Percentiles rank a stretch among this genome's conserved stretches.
These are phyloP conservation scores for Suillus subalutaceus DNA, from an alignment of 768 basidiomycete species.

Conservation along the genomic window DNA sequence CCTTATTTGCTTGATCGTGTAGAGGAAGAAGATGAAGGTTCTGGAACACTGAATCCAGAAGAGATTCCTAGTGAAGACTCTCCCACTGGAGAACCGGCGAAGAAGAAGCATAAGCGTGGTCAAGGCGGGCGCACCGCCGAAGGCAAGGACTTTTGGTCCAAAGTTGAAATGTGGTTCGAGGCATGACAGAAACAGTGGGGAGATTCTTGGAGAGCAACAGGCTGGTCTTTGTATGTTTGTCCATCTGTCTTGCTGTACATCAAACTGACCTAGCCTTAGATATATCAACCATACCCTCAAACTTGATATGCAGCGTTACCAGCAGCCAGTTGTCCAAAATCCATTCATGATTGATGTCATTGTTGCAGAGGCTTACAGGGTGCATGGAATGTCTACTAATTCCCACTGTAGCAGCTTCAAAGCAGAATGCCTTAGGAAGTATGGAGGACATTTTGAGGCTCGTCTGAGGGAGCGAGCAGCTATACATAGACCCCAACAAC, in stretches of 20 bases:
- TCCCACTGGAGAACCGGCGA: background rate
- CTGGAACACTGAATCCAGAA: no score
- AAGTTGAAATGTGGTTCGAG: background rate
- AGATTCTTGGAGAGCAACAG: background rate
- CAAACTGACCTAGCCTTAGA: background rate
- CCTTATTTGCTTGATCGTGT: no score
- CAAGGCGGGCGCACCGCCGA: background rate
- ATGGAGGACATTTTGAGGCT: background rate
- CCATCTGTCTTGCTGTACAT: background rate
- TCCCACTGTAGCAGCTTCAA: background rate
- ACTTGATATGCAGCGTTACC: background rate
- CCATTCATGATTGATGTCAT: background rate
- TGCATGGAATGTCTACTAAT: no score
- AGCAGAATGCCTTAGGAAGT: background rate
- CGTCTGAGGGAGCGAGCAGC: background rate
- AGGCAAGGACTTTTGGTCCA: background rate
- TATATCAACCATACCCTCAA: background rate
- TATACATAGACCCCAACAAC: background rate
- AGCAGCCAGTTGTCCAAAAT: background rate
- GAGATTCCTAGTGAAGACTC: no score
- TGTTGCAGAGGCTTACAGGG: background rate
- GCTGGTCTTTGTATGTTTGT: background rate
- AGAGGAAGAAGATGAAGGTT: no score
- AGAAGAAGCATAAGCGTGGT: background rate
- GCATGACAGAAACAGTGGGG: background rate